Evolutionary conservation across 495 filamentous ascomycete species (phyloP).

Genomic region (Tuber melanosporum): DNA sequence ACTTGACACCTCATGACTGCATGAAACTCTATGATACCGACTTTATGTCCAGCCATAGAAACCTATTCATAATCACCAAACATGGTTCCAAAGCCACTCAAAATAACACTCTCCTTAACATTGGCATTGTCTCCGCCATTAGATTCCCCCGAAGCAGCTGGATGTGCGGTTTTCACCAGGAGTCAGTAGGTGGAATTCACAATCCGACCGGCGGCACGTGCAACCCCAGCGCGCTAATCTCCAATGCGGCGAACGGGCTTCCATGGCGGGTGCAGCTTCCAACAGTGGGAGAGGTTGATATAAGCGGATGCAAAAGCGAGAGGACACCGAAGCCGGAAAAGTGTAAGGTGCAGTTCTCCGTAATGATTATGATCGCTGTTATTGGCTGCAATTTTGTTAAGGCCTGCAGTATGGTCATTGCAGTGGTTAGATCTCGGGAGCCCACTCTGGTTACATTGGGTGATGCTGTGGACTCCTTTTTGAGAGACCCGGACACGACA

Average conservation of each 20-base stretch:
- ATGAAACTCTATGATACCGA: neutral
- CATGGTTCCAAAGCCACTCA: no score
- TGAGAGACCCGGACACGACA: neutral
- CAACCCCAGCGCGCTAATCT: neutral
- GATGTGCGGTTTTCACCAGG: no score
- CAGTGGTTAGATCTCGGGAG: conserved; percentile 25
- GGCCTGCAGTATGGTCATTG: conserved; percentile 31
- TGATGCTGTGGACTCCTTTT: conserved; percentile 11
- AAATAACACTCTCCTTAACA: neutral
- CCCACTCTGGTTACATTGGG: conserved; percentile 7
- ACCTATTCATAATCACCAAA: neutral
- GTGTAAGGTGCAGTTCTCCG: conserved; percentile 40
- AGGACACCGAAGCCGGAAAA: neutral
- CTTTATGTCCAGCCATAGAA: neutral
- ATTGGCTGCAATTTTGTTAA: no score
- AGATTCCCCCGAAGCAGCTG: no score
- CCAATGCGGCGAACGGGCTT: neutral
- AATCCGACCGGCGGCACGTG: neutral
- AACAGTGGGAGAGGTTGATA: neutral
- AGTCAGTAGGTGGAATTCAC: no score
- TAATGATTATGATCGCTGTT: conserved; percentile 37
- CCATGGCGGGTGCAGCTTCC: neutral
- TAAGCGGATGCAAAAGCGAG: conserved; percentile 6
- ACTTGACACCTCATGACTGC: neutral
- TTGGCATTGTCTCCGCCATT: rapidly evolving